These are phyloP conservation scores for Xylaria sp. DNA, from an alignment of 495 filamentous ascomycete species.

Conservation along the genomic window DNA sequence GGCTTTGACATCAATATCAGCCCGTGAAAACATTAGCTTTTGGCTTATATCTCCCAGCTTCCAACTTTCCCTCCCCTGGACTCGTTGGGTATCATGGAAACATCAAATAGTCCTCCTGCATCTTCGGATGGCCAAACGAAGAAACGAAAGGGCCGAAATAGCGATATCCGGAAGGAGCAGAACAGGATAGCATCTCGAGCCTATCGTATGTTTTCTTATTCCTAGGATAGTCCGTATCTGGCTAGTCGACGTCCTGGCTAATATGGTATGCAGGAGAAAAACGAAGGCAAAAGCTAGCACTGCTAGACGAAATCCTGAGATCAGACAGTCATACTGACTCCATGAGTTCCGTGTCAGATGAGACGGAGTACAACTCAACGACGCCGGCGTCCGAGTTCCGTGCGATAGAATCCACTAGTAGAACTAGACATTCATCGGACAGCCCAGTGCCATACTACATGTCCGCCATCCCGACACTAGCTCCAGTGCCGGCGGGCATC, in stretches of 20 bases:
- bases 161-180: constrained; percentile 43
- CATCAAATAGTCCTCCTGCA: constrained; percentile 24
- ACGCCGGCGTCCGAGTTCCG: constrained; percentile 18
- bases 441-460: constrained; percentile 33
- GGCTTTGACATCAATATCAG: not conserved
- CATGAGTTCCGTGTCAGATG: constrained; percentile 44
- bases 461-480: constrained; percentile 24
- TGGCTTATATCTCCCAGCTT: not conserved
- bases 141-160: constrained; percentile 39
- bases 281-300: constrained; percentile 45
- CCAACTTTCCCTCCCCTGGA: not conserved
- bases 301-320: constrained; percentile 42
- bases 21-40: not conserved
- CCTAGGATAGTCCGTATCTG: not conserved
- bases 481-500: constrained; percentile 28
- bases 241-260: constrained; percentile 24
- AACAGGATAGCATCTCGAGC: constrained; percentile 45
- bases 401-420: constrained; percentile 25
- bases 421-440: constrained; percentile 36
- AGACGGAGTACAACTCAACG: constrained; percentile 36
- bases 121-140: constrained; percentile 26
- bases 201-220: constrained; percentile 39
- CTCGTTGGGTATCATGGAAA: constrained; percentile 30
- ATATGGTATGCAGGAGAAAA: constrained; percentile 41
- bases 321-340: constrained; percentile 40